Conservation (phyloP, 1,139 yeast species). For the Suhomyces bolitotheri region DNA sequence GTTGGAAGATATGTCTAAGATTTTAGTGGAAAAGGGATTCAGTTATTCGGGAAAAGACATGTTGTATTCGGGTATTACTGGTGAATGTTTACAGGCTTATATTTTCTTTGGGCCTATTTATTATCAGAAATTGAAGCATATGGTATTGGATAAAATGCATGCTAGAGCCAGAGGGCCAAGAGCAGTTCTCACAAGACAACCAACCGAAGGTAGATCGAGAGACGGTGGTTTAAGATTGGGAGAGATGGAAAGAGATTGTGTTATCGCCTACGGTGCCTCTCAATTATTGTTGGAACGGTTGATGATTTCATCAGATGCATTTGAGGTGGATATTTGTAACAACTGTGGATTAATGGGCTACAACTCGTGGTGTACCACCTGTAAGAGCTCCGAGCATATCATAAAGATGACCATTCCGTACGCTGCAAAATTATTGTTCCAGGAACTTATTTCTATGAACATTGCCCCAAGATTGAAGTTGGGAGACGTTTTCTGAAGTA, state of each 20-base stretch:
- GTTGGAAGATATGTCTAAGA: conserved; percentile 92
- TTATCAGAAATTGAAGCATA: conserved; percentile 96
- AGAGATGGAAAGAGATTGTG: conserved; percentile 99
- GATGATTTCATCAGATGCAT: conserved; percentile 99
- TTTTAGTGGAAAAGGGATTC: conserved; percentile 87
- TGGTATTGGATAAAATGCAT: conserved; percentile 99
- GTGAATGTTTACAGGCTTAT: conserved; percentile 95
- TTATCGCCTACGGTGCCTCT: conserved; percentile 99
- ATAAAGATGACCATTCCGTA: conserved; percentile 96
- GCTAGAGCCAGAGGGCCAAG: conserved; percentile 99
- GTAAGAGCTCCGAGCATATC: conserved; percentile 83
- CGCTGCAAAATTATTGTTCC: conserved; percentile 95
- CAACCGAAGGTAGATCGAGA: conserved; percentile 98
- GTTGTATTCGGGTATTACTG: conserved; percentile 97
- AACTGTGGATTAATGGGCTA: conserved; percentile 93
- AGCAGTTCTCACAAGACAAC: conserved; percentile 97
- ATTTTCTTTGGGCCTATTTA: conserved; percentile 98
- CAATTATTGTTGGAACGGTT: conserved; percentile 95
- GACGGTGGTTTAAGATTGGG: conserved; percentile 99
- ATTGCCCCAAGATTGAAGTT: conserved; percentile 92
- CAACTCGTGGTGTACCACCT: conserved; percentile 95
- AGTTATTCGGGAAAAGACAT: conserved; percentile 95
- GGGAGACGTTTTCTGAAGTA: conserved; percentile 69
- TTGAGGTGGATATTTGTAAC: conserved; percentile 97
- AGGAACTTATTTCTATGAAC: conserved; percentile 94